Base-by-base conservation (phyloP, 768 basidiomycete genomes). In the Sarcomyxa edulis region DNA sequence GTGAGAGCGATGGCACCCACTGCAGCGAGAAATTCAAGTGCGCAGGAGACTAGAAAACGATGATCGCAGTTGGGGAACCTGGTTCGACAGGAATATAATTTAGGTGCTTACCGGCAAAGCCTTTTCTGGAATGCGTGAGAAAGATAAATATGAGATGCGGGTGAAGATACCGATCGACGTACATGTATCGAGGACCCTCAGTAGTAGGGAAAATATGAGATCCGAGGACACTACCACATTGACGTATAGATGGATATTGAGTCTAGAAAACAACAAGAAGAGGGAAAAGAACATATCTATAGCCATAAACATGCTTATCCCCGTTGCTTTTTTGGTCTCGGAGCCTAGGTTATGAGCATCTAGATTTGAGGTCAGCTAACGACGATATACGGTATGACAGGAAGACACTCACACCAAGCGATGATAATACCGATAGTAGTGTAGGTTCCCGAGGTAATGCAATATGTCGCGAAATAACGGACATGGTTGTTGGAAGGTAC, bases 381-480 rank as follows among this genome's bases (percentile, higher is more conserved):
- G 27, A 32, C 12, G 32, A n/a, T n/a, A n/a, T n/a, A n/a, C n/a
- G 8, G 15, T 11, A 16, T 19, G n/a, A 40, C 1, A 14, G 38
- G 20, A 45, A n/a, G 9, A 37, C 16, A 62, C 78, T 51, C 62
- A 82, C 81, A 85, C 87, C 86, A 88, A 3, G 84, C 81, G 38
- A 88, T 79, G 26, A 76, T 72, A 5, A 85, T 57, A 1, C 83
- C 85, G 46, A 88, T 86, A 1, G 76, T 72, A 0, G 84, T 81
- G 47, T 88, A 89, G 1, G 84, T 88, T 26, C 84, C 84, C 37
- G 77, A 73, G 0, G 80, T 81, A 46, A 89, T 79, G 46, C 81
- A 84, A 58, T 87, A 86, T 8, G 76, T 78, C 8, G 84, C 81
- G 49, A 89, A 89, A 50, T 88, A 90, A 16, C 76, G 69, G n/a